Percentiles rank a stretch among this genome's conserved stretches.
phyloP scores from a whole-genome alignment of 768 basidiomycete species.

The Pulveroboletus sp. region DNA sequence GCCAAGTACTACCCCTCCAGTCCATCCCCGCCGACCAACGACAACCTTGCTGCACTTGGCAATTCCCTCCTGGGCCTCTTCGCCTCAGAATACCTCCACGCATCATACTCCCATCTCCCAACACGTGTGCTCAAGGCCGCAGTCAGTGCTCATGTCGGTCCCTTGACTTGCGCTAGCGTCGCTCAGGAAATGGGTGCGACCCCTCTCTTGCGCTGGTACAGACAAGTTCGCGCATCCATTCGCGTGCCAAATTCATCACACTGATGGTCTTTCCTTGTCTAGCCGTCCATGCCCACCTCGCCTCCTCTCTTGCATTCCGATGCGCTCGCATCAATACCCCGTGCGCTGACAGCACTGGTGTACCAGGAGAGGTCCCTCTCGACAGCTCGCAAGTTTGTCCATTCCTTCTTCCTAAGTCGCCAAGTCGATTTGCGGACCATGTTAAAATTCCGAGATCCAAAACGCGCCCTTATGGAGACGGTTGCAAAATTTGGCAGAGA shows the following conservation, averaged over 20 bases:
- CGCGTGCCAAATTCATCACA: background rate
- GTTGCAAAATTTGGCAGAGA: slow-evolving; percentile 67
- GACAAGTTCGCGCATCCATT: slow-evolving; percentile 47
- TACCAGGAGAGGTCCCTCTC: slow-evolving; percentile 85
- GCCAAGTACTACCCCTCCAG: slow-evolving; percentile 55
- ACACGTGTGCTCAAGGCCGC: slow-evolving; percentile 90
- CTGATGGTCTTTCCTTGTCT: background rate
- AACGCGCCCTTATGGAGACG: slow-evolving; percentile 70
- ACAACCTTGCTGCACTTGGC: slow-evolving; percentile 69
- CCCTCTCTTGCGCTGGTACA: slow-evolving; percentile 79
- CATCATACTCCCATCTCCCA: slow-evolving; percentile 86
- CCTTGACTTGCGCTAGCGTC: slow-evolving; percentile 76
- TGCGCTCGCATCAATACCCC: slow-evolving; percentile 84
- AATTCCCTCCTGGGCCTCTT: slow-evolving; percentile 91
- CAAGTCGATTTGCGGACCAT: slow-evolving; percentile 76
- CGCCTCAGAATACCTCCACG: slow-evolving; percentile 77
- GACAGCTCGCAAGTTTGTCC: slow-evolving; percentile 85
- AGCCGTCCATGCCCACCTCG: slow-evolving; percentile 48
- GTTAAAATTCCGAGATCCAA: slow-evolving; percentile 82
- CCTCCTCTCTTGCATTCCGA: slow-evolving; percentile 72
- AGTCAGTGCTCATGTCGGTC: slow-evolving; percentile 89
- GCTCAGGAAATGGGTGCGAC: slow-evolving; percentile 83
- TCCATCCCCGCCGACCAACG: slow-evolving; percentile 63
- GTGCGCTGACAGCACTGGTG: slow-evolving; percentile 83
- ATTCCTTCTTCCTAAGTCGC: slow-evolving; percentile 85